phyloP scores from a whole-genome alignment of 495 filamentous ascomycete genomes.

The Penicillium taxi region DNA sequence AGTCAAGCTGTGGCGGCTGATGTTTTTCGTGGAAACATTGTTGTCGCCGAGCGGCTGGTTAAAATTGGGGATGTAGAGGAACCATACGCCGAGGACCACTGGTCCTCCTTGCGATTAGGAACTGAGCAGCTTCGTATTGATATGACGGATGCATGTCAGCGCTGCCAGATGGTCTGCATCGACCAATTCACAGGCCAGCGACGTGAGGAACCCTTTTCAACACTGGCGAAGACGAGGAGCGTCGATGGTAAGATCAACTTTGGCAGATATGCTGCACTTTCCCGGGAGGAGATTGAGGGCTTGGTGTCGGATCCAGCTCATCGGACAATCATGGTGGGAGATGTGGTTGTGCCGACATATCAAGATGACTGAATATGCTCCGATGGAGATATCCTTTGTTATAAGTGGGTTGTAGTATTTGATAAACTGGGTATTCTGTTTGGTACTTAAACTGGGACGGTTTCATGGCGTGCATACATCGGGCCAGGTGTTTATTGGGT shows the following conservation, averaged over 20 bases:
- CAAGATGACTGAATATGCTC: slow-evolving; percentile 12
- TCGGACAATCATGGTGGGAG: slow-evolving; percentile 37
- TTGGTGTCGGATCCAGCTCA: slow-evolving; percentile 15
- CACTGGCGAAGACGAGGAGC: slow-evolving; percentile 75
- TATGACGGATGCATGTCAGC: slow-evolving; percentile 71
- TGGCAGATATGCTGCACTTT: slow-evolving; percentile 60
- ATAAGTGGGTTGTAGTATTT: no score
- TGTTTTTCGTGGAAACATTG: slow-evolving; percentile 78
- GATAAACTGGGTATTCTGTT: no score
- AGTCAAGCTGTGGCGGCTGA: slow-evolving; percentile 55
- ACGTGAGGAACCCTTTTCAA: slow-evolving; percentile 79
- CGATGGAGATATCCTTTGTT: no score
- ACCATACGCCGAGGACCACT: slow-evolving; percentile 49
- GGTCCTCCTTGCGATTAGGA: slow-evolving; percentile 35
- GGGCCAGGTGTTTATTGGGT: no score
- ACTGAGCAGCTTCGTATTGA: slow-evolving; percentile 42
- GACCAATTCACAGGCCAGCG: slow-evolving; percentile 74
- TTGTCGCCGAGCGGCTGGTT: slow-evolving; percentile 50
- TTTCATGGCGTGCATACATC: no score
- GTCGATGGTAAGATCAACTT: slow-evolving; percentile 78
- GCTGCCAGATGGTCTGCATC: slow-evolving; percentile 94
- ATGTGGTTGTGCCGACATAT: slow-evolving; percentile 30
- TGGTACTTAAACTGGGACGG: no score
- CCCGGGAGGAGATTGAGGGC: slow-evolving; percentile 10
- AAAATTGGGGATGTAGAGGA: slow-evolving; percentile 33